These are phyloP conservation scores for Lasiosphaeria hispida DNA, from an alignment of 495 filamentous ascomycete genomes.

Conservation along the genomic window DNA sequence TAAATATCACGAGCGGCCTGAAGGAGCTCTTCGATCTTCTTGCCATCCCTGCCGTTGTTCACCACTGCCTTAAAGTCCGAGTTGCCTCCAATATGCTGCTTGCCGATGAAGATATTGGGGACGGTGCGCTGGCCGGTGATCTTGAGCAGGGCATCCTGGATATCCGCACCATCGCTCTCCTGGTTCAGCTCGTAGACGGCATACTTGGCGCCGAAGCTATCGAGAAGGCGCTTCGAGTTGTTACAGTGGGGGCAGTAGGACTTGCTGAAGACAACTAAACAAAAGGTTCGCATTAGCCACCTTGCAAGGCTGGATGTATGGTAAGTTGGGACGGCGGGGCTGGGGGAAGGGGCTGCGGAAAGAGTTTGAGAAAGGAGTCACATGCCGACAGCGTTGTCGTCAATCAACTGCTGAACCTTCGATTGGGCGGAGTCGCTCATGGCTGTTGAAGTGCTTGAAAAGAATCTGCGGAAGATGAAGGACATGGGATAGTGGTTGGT, in stretches of 20 bases:
- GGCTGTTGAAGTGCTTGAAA: slow-evolving; percentile 57
- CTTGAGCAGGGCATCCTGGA: slow-evolving; percentile 80
- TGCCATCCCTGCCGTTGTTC: slow-evolving; percentile 35
- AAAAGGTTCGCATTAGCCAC: not conserved
- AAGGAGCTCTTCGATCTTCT: slow-evolving; percentile 41
- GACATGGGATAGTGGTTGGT: slow-evolving; percentile 53
- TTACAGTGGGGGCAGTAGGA: slow-evolving; percentile 95
- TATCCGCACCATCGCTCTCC: slow-evolving; percentile 72
- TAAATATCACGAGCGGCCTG: slow-evolving; percentile 39
- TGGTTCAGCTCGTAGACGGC: slow-evolving; percentile 79
- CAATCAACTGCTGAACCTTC: slow-evolving; percentile 82
- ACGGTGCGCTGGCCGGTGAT: slow-evolving; percentile 83
- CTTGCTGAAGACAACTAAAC: slow-evolving; percentile 87
- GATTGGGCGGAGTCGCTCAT: slow-evolving; percentile 82
- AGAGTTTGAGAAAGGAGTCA: slow-evolving; percentile 17
- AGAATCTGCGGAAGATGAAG: slow-evolving; percentile 76
- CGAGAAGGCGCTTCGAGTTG: slow-evolving; percentile 72
- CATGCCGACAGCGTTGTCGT: slow-evolving; percentile 87
- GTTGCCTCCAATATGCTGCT: slow-evolving; percentile 95
- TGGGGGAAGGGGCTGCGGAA: not conserved
- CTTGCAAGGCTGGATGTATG: not conserved
- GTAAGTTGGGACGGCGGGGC: not conserved
- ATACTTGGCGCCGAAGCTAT: slow-evolving; percentile 67
- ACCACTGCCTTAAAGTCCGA: slow-evolving; percentile 73
- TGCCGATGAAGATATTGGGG: slow-evolving; percentile 88